Conservation (phyloP, 495 filamentous ascomycete genomes). For the Hypomontagnella submonticulosa region DNA sequence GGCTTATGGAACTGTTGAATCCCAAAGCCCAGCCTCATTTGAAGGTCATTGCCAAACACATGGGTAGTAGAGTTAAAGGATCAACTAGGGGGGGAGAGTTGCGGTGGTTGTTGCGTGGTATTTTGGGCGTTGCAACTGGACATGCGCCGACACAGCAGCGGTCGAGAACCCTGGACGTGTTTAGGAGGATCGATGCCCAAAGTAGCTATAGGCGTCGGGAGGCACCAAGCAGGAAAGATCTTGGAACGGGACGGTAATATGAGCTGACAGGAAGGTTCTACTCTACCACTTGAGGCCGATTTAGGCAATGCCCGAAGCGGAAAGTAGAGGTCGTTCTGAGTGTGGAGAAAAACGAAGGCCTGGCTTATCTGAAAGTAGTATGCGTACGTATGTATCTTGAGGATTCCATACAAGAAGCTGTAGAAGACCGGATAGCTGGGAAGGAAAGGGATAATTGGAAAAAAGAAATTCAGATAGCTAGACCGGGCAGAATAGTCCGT, state of each 20-base stretch:
- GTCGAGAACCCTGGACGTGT: conserved; percentile 43
- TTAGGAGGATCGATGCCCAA: conserved; percentile 44
- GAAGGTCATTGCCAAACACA: conserved; percentile 49
- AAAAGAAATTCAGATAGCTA: conserved; percentile 24
- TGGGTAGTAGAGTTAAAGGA: conserved; percentile 49
- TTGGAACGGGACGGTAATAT: conserved; percentile 48
- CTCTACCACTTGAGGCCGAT: conserved; percentile 46
- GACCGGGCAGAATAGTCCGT: conserved; percentile 20
- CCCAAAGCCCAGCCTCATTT: conserved; percentile 60
- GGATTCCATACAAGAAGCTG: conserved; percentile 39
- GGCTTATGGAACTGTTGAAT: conserved; percentile 64
- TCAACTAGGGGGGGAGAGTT: conserved; percentile 42
- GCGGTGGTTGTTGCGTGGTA: conserved; percentile 48
- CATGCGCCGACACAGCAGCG: conserved; percentile 48
- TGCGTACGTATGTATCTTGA: conserved; percentile 40
- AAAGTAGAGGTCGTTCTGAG: conserved; percentile 48
- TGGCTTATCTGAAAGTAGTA: conserved; percentile 49
- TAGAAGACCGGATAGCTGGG: conserved; percentile 27
- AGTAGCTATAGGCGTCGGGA: conserved; percentile 43
- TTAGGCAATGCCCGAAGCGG: conserved; percentile 53
- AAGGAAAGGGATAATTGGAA: conserved; percentile 22
- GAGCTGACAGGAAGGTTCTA: conserved; percentile 44
- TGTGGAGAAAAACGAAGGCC: conserved; percentile 48
- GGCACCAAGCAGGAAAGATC: conserved; percentile 46
- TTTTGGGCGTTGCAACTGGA: conserved; percentile 50